Base-by-base conservation (phyloP, 2,329 filamentous ascomycete genomes). In the Diplocarpon rosae region DNA sequence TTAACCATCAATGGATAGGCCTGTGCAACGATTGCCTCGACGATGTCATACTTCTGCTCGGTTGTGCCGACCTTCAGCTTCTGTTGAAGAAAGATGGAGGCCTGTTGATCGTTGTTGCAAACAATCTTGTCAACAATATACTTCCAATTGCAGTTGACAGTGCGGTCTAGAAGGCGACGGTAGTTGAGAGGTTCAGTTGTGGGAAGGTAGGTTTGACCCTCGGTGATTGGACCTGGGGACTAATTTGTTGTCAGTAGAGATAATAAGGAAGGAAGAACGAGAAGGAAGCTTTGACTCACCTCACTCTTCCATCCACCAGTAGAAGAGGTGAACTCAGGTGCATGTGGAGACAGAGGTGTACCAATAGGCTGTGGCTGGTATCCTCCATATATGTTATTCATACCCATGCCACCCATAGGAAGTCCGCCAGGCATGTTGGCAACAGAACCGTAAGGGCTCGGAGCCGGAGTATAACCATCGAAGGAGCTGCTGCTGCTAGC, bases 61-160 rank as follows among this genome's bases (percentile, higher is more conserved):
- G 82, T 74, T 3, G 89, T 95, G 48, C 89, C 89, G 50, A 95
- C 85, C 69, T 98, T 98, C 56, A 98, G 83, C 69, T 98, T 98
- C 68, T 98, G 92, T 64, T 98, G 92, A 36, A 98, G 72, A 66
- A 98, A 98, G 59, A 98, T 96, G 2, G 92, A 98, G 9, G 93
- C 92, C 66, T 98, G 92, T 65, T 98, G 92, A 61, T 98, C 92
- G 64, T 98, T 96, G 69, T 89, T 95, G 76, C 87, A 93, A 54
- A 98, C 89, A 62, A 98, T 98, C 72, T 96, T 96, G 69, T 98
- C 90, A 44, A 98, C 92, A 56, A 98, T 95, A 63, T 95, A 95
- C 68, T 92, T 94, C 92, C 90, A 98, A 69, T 98, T 93, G 68
- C 90, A 96, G 59, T 85, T 94, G 65, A 94, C 87, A 62, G 90